phyloP scores from a whole-genome alignment of 352 stramenopile genomes.

The Phytopythium ostracodes region DNA sequence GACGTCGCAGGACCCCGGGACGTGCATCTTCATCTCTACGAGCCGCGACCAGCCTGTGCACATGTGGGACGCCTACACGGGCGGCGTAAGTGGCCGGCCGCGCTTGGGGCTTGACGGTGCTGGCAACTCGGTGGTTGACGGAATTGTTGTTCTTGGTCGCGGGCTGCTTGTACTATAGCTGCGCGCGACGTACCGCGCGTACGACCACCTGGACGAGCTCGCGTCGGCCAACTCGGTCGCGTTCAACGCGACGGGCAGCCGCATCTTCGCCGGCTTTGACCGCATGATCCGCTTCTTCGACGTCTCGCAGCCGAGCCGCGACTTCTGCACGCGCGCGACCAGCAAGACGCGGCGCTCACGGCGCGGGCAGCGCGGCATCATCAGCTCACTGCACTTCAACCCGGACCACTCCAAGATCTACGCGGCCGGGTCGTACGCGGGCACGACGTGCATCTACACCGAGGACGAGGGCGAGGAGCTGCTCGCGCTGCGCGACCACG shows the following conservation, averaged over 20 bases:
- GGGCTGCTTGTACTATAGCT: slow-evolving; percentile 33
- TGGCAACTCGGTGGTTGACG: background rate
- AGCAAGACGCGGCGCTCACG: slow-evolving; percentile 63
- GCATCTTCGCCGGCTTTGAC: slow-evolving; percentile 86
- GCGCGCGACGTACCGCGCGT: slow-evolving; percentile 76
- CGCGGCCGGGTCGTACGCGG: slow-evolving; percentile 79
- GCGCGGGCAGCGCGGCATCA: slow-evolving; percentile 68
- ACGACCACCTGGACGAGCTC: slow-evolving; percentile 87
- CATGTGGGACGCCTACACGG: slow-evolving; percentile 91
- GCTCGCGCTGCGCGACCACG: slow-evolving; percentile 58
- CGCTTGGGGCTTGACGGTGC: background rate
- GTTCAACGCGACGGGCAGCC: slow-evolving; percentile 76
- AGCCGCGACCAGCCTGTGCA: slow-evolving; percentile 87
- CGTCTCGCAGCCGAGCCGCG: slow-evolving; percentile 53
- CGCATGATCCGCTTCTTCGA: slow-evolving; percentile 84
- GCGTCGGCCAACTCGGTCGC: slow-evolving; percentile 66
- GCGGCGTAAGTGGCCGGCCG: slow-evolving; percentile 16
- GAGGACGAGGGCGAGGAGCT: slow-evolving; percentile 69
- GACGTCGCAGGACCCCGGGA: slow-evolving; percentile 63
- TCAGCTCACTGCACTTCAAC: slow-evolving; percentile 78
- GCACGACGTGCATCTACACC: slow-evolving; percentile 81
- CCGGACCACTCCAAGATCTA: slow-evolving; percentile 85
- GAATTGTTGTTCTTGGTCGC: too few species aligned
- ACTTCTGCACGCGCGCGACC: slow-evolving; percentile 51
- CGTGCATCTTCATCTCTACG: slow-evolving; percentile 84